Conservation (phyloP, 331 rosid genomes). For the Malus hybrid region DNA sequence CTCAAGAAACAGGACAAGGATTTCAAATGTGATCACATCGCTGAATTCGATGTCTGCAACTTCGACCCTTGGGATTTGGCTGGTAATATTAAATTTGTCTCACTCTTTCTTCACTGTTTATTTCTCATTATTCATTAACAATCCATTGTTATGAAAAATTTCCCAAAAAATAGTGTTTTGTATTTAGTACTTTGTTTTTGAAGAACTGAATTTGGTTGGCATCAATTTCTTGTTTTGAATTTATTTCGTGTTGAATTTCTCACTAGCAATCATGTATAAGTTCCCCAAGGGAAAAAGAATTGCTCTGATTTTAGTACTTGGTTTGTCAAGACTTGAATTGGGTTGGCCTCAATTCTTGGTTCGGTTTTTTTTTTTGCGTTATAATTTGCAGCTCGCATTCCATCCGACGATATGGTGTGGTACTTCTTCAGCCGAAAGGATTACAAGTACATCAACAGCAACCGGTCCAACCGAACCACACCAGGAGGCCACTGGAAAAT, state of each 20-base stretch:
- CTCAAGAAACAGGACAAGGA: conserved; percentile 19
- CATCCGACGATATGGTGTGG: conserved; percentile 22
- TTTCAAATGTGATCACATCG: background rate
- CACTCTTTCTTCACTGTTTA: background rate
- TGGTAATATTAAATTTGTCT: conserved; percentile 5
- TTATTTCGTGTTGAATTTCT: background rate
- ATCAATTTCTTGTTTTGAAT: background rate
- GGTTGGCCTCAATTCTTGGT: background rate
- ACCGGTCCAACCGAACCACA: conserved; percentile 33
- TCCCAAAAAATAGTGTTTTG: background rate
- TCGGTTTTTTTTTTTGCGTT: too few relatives aligned
- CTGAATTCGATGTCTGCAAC: conserved; percentile 17
- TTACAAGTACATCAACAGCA: conserved; percentile 28
- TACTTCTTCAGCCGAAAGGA: conserved; percentile 31
- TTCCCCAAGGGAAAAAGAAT: too few relatives aligned
- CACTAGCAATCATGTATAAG: too few relatives aligned
- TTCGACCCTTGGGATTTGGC: conserved; percentile 41
- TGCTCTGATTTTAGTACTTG: background rate
- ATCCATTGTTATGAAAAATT: background rate
- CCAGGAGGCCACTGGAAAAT: conserved; percentile 39
- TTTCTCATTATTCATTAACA: background rate
- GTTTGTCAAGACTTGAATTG: background rate
- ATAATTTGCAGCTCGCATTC: background rate
- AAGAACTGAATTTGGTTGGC: background rate
- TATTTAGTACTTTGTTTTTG: background rate